phyloP scores from a whole-genome alignment of 2,329 filamentous ascomycete genomes.

The Ophiocordyceps camponoti-floridani region DNA sequence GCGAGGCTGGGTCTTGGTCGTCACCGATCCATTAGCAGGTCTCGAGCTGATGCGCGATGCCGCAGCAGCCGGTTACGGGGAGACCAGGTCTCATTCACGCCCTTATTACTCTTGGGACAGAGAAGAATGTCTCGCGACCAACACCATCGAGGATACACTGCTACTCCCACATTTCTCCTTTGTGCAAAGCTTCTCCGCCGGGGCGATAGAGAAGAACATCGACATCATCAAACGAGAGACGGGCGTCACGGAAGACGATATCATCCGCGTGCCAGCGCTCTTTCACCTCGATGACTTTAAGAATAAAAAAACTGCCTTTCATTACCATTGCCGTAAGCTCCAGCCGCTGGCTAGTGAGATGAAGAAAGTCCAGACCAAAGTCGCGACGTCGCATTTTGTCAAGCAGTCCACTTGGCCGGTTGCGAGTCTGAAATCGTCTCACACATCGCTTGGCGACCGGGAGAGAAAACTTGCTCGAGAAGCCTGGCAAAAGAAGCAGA shows the following conservation, averaged over 20 bases:
- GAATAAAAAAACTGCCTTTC: background rate
- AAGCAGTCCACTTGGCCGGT: background rate
- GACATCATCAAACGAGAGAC: background rate
- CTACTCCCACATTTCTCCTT: background rate
- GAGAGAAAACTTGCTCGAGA: background rate
- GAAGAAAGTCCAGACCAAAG: background rate
- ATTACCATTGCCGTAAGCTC: background rate
- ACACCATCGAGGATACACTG: background rate
- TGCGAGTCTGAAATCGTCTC: no score
- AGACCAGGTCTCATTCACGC: background rate
- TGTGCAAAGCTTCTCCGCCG: background rate
- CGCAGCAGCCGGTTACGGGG: slow-evolving; percentile 8
- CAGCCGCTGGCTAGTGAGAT: background rate
- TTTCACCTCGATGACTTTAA: background rate
- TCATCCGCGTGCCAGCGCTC: background rate
- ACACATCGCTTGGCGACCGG: no score
- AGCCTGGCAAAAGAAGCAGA: background rate
- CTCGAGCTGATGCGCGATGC: slow-evolving; percentile 9
- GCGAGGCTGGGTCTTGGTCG: slow-evolving; percentile 9
- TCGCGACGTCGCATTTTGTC: background rate
- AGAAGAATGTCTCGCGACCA: background rate
- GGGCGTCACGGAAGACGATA: background rate
- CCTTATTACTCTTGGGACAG: background rate
- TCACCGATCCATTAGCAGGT: slow-evolving; percentile 7
- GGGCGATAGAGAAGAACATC: background rate